Base-by-base conservation (phyloP, 148 eudicot genomes). In the Pouteria glomerata region DNA sequence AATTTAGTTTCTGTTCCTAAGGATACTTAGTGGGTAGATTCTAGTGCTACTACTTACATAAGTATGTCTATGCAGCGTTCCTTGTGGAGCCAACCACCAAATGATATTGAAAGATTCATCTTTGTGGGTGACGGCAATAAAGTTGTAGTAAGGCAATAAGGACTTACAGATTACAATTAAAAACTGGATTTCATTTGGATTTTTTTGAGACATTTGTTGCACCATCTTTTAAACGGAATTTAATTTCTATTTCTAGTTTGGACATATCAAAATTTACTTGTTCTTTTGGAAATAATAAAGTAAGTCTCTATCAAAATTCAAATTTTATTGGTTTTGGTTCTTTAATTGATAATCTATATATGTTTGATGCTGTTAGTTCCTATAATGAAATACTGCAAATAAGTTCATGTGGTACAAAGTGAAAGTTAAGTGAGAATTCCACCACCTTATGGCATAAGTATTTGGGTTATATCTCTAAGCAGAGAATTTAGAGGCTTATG, bases 51-150 rank as follows among this genome's bases (percentile, higher is more conserved):
- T 50, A 50, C 53, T 50, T 18, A 50, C 53, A 50, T 50, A 50
- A 24, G 67, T 58, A 16, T 59, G 56, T 15, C 57, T 58, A 58
- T 72, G 41, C 37, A 72, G 63, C 71, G 63, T 74, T 74, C 37
- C 71, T 45, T 65, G 37, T 24, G 30, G 19, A 37, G 21, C 26
- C 62, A 50, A 68, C 7, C 0, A 15, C 66, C 45, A 1, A 61
- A 5, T 61, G 65, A 61, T 71, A 55, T 12, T 58, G 53, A 69
- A 69, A 69, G 62, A 69, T 29, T 0, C 50, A 69, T 69, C 73
- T 69, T 52, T 52, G 37, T 52, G 24, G 58, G 71, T 6, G 62
- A 35, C 8, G 60, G 21, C 35, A 26, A 48, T 0, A 2, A 0
- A 16, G 37, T 21, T 1, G 48, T 6, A 18, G 60, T 53, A 1